Evolutionary conservation across 2,329 filamentous ascomycete species (phyloP).

Genomic region (Aspergillus sp.): DNA sequence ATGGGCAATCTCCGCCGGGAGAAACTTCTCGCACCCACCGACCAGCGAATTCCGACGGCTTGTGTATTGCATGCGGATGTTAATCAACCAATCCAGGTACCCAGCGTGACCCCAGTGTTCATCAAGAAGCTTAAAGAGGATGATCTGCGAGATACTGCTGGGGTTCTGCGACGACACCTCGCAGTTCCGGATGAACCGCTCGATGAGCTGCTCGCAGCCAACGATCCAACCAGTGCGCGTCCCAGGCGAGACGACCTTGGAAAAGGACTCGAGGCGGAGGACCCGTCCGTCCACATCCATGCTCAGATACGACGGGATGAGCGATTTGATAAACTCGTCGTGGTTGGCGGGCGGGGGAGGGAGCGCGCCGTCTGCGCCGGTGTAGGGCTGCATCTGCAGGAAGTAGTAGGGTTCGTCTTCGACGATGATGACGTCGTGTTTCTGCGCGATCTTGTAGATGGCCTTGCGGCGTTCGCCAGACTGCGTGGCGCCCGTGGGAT

Average conservation of each 20-base stretch:
- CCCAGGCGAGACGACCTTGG: conserved; percentile 80
- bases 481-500: conserved; percentile 83
- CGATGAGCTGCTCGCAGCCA: conserved; percentile 72
- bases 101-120: conserved; percentile 89
- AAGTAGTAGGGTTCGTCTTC: conserved; percentile 96
- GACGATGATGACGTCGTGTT: conserved; percentile 77
- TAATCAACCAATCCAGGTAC: conserved; percentile 82
- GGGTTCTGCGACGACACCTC: conserved; percentile 82
- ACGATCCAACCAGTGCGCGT: conserved; percentile 83
- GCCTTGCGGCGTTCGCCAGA: conserved; percentile 57
- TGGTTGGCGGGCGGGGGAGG: conserved; percentile 53
- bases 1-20: conserved; percentile 65
- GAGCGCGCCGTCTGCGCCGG: conserved; percentile 43
- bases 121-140: conserved; percentile 82
- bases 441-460: conserved; percentile 69
- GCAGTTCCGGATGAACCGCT: conserved; percentile 71
- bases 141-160: conserved; percentile 71
- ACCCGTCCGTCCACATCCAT: conserved; percentile 83
- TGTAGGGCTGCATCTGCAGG: conserved; percentile 72
- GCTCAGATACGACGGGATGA: conserved; percentile 68
- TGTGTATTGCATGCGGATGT: conserved; percentile 74
- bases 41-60: conserved; percentile 67
- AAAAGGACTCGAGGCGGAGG: conserved; percentile 85
- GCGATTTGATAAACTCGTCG: conserved; percentile 62
- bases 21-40: conserved; percentile 66